Base-by-base conservation (phyloP, 306 rosid genomes). In the Glycine soja region DNA sequence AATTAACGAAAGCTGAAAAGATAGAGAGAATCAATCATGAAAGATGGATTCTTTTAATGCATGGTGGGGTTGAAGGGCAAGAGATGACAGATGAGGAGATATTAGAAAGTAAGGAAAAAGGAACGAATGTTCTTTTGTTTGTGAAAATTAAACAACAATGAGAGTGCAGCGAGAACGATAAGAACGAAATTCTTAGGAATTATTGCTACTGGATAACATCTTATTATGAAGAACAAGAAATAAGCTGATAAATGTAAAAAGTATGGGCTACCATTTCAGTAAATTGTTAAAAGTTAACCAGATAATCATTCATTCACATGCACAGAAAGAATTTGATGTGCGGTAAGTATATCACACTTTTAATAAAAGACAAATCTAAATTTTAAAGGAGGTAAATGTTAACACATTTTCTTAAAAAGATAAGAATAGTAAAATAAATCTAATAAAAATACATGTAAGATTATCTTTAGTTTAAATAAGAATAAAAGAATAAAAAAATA, bases 21-120 rank as follows among this genome's bases (percentile, higher is more conserved):
- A 12, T n/a, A n/a, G 70, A 12, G 62, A 19, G 65, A 59, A 66
- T 66, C 48, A n/a, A 66, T 13, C 6, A 14, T 7, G 70, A 38
- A 66, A 66, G 50, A 15, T 14, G 51, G 30, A 66, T 66, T 66
- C 50, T 7, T 66, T 6, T n/a, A 12, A 64, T 64, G 70, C 72
- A 66, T 66, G 51, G 72, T 66, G 72, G 32, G 50, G 51, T 40
- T 66, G 51, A 38, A 38, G 6, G 42, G 4, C 24, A 1, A n/a
- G 50, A 65, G 36, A 58, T 8, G 38, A 58, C 63, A 5, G 11
- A 58, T 65, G 5, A 65, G 50, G n/a, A 65, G 42, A 65, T 13
- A 38, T 13, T 36, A 32, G 70, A 36, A 65, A 14, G 10, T 1
- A 36, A 36, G 70, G 14, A 11, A 36, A 19, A 65, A 65, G 70